Evolutionary conservation across 1,284 basidiomycete genomes (phyloP), one percentile per base, ranked within the genome.

Genomic region (Ceratobasidium papillatum): DNA sequence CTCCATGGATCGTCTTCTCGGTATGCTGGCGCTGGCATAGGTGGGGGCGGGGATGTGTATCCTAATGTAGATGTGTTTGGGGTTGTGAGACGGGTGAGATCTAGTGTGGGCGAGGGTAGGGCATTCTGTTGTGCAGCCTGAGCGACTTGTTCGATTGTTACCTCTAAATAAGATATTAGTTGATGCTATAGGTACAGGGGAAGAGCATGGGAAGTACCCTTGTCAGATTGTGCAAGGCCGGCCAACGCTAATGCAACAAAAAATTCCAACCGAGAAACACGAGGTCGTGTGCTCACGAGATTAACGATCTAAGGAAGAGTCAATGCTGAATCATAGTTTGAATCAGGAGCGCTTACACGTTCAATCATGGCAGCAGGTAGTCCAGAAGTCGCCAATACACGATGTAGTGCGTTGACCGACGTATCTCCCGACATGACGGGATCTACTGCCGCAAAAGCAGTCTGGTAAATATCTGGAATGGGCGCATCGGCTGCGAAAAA

Each of bases 201-300:
- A 17, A 77, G 76, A 76, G 79, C 45, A 19, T 34, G 34, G 1
- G 27, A n/a, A 52, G 80, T 36, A 92, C 93, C 92, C 87, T 91
- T 91, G 14, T 89, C 90, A 2, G 87, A 84, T 81, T 95, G 95
- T n/a, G 93, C 93, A 25, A 95, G 84, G 4, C 94, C 93, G 68
- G 93, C 93, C 17, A 97, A 86, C 11, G 93, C 94, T 22, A 97
- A 82, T 17, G 94, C 92, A 34, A 95, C 91, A 81, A 93, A 96
- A 83, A 96, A 95, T 80, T 96, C 94, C 74, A 91, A 87, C 78
- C 89, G 92, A 11, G 93, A 93, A 54, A 96, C 91, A 47, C 91
- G 86, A 34, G 91, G 86, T 75, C 88, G 86, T 43, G 90, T 89
- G 82, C 91, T 93, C 64, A 93, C 92, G 41, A 94, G 84, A 81